Conservation (phyloP, 371 early-diverging fungal genomes). For the Capillidium rhysosporum region DNA sequence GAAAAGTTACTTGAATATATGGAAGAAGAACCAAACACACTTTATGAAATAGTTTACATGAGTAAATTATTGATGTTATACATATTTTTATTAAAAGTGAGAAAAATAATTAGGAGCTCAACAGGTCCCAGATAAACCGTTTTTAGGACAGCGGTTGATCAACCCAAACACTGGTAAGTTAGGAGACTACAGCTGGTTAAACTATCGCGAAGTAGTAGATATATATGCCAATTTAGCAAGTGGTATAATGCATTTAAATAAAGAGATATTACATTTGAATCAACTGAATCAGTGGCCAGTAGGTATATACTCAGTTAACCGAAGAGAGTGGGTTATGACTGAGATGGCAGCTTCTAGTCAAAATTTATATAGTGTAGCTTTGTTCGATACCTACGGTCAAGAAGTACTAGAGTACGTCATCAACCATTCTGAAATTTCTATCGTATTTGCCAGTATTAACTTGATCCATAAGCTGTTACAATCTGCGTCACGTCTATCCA, state of each 20-base stretch:
- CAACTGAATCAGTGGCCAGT: constrained; percentile 10
- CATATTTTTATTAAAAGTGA: neutral
- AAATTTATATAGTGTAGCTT: constrained; percentile 45
- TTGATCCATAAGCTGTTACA: constrained; percentile 37
- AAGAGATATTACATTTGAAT: neutral
- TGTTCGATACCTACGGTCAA: constrained; percentile 71
- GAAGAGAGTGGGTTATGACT: constrained; percentile 84
- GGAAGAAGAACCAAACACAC: neutral
- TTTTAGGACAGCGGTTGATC: neutral
- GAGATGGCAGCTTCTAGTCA: constrained; percentile 23
- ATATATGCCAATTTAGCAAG: neutral
- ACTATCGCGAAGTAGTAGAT: neutral
- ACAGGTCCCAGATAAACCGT: neutral
- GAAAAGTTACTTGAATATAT: neutral
- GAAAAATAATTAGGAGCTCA: neutral
- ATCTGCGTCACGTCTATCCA: constrained; percentile 23
- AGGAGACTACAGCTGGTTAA: constrained; percentile 1
- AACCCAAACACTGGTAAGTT: neutral
- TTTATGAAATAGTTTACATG: neutral
- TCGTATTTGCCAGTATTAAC: constrained; percentile 45
- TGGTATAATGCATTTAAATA: neutral
- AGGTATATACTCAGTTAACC: constrained; percentile 60
- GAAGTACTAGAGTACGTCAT: constrained; percentile 52
- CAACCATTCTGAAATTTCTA: constrained; percentile 40
- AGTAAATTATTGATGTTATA: neutral